Conservation (phyloP, 129 eudicot genomes). For the Sambucus nigra region DNA sequence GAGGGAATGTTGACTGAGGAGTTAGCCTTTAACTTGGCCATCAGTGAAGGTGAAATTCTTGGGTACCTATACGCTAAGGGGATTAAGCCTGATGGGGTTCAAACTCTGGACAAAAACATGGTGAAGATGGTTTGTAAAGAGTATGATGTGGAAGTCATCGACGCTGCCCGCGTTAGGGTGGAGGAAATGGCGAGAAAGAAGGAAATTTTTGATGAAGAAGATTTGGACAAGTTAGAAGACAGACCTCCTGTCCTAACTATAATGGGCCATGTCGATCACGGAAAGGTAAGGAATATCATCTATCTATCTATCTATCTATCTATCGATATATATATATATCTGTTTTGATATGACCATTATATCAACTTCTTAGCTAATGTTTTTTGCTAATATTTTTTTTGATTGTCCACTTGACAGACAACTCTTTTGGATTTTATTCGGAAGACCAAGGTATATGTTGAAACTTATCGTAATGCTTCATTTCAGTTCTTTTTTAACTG, state of each 20-base stretch:
- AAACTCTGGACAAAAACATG: constrained; percentile 65
- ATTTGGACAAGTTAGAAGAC: constrained; percentile 68
- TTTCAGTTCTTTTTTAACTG: constrained; percentile 5
- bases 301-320: neutral
- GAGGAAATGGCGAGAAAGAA: constrained; percentile 89
- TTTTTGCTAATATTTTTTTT: constrained; percentile 22
- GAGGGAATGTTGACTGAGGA: constrained; percentile 85
- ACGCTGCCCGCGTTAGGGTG: constrained; percentile 48
- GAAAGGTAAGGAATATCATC: constrained; percentile 44
- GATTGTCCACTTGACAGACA: constrained; percentile 49
- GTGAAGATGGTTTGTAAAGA: constrained; percentile 89
- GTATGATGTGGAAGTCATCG: constrained; percentile 86
- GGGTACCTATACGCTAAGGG: constrained; percentile 67
- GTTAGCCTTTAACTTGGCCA: constrained; percentile 79
- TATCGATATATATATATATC: too few relatives aligned
- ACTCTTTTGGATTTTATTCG: constrained; percentile 86
- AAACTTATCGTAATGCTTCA: constrained; percentile 10
- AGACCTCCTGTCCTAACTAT: constrained; percentile 94
- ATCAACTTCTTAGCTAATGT: neutral
- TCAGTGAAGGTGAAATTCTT: constrained; percentile 83
- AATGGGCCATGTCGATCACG: constrained; percentile 99
- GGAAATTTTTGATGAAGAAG: constrained; percentile 76
- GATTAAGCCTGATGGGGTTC: constrained; percentile 78
- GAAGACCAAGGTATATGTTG: constrained; percentile 68
- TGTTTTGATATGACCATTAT: neutral